Evolutionary conservation across 768 basidiomycete genomes (phyloP), one percentile per base, ranked within the genome.

Genomic region (Trametes cinnabarina): DNA sequence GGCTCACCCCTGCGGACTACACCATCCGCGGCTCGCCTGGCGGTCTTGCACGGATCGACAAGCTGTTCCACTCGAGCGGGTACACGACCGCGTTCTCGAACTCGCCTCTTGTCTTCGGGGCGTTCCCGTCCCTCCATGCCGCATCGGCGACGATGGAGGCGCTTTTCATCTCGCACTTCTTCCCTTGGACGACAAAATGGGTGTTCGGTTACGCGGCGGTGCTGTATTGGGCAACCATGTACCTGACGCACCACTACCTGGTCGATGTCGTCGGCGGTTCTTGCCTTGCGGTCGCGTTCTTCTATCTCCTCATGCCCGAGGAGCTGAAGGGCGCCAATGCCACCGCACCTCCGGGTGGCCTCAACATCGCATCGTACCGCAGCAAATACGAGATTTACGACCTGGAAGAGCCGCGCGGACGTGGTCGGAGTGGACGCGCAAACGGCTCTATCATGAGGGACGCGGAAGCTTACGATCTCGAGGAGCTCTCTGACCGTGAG

Each of bases 141-240:
- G 96, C 84, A 3, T 88, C 85, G 69, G 91, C 91, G 2, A 97
- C 95, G 4, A 83, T 98, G 64, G 92, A 92, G 64, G 96, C 94
- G 0, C 81, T 99, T 47, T 95, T 95, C 80, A 74, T 98, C 52
- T 85, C 90, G 19, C 94, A 98, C 74, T 98, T 98, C 76, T 98
- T 98, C 83, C 91, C 92, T 0, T 79, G 81, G 59, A 79, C 79
- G 30, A 77, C 82, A 1, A 76, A 75, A 3, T 86, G 80, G 63
- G 84, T 86, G 22, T 98, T 94, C 92, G 77, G 74, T 1, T 99
- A 98, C 73, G 87, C 86, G 2, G 85, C 83, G 6, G 75, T 92
- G 17, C 82, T 99, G 4, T 98, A 96, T 72, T 99, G 97, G 97
- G 87, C 92, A 10, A 98, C 96, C 22, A 98, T 98, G 96, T 98